Conservation (phyloP, 2,329 filamentous ascomycete species). For the Fusarium palustre region DNA sequence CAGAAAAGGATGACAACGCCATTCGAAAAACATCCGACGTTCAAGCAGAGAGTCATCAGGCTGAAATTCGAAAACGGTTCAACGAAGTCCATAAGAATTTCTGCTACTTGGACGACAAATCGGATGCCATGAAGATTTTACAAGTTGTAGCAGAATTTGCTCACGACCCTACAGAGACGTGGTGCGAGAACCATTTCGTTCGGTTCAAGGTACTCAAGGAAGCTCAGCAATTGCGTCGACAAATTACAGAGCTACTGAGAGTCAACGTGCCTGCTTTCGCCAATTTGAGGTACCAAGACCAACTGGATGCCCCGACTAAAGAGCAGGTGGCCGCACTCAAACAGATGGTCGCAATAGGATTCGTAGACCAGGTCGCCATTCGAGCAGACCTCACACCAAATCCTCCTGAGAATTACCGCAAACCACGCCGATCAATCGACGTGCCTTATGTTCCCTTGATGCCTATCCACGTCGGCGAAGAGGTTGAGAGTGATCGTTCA, state of each 20-base stretch:
- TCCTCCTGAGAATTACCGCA: conserved; percentile 73
- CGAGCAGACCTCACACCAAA: conserved; percentile 86
- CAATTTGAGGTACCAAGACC: conserved; percentile 67
- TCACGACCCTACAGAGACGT: conserved; percentile 75
- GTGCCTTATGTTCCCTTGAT: conserved; percentile 91
- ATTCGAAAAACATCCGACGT: conserved; percentile 75
- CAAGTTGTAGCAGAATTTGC: conserved; percentile 90
- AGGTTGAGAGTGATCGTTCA: conserved; percentile 67
- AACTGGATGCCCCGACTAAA: conserved; percentile 68
- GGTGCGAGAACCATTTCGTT: conserved; percentile 87
- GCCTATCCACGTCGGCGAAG: conserved; percentile 64
- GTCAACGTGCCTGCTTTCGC: conserved; percentile 76
- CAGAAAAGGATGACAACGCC: conserved; percentile 60
- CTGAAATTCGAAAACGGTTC: conserved; percentile 69
- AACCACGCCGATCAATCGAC: conserved; percentile 87
- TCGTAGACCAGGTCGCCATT: conserved; percentile 94
- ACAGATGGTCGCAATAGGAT: conserved; percentile 91
- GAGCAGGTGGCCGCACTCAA: conserved; percentile 84
- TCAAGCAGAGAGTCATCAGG: conserved; percentile 75
- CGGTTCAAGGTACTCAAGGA: conserved; percentile 89
- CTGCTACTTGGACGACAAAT: conserved; percentile 81
- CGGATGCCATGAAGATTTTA: conserved; percentile 90
- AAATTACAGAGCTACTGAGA: conserved; percentile 84
- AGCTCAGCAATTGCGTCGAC: conserved; percentile 82
- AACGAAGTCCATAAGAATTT: conserved; percentile 83